These are phyloP conservation scores for Paraurostyla sp. DNA, from an alignment of 73 alveolate species.

Conservation along the genomic window DNA sequence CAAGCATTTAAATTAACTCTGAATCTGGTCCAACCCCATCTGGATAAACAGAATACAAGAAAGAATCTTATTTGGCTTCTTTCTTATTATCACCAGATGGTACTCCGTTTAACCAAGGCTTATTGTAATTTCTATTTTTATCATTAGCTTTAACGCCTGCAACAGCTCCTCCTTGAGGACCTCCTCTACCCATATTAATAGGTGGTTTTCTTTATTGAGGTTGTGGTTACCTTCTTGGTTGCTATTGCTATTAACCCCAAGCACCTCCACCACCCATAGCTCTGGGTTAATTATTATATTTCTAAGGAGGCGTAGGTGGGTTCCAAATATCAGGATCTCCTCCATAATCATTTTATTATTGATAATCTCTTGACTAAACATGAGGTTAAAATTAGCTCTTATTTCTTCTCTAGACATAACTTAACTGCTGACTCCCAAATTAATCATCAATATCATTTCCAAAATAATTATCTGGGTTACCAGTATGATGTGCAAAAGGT, in stretches of 20 bases:
- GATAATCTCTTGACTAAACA: slow-evolving; percentile 5
- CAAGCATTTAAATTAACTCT: slow-evolving; percentile 89
- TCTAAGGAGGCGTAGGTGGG: slow-evolving; percentile 71
- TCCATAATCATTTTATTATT: neutral
- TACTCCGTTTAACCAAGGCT: slow-evolving; percentile 74
- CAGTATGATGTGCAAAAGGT: slow-evolving; percentile 62
- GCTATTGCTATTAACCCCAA: slow-evolving; percentile 60
- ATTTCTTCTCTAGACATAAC: slow-evolving; percentile 57
- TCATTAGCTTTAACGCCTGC: slow-evolving; percentile 65
- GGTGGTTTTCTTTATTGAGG: slow-evolving; percentile 64
- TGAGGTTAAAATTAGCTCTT: slow-evolving; percentile 3
- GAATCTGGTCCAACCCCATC: slow-evolving; percentile 96
- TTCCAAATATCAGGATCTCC: slow-evolving; percentile 68
- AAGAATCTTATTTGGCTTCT: slow-evolving; percentile 71
- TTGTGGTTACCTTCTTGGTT: slow-evolving; percentile 58
- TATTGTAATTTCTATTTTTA: slow-evolving; percentile 72
- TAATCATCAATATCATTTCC: slow-evolving; percentile 60
- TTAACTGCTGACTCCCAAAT: neutral
- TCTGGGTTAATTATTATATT: neutral
- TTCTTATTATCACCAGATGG: slow-evolving; percentile 67
- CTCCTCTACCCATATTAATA: neutral
- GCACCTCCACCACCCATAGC: slow-evolving; percentile 32
- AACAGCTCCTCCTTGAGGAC: slow-evolving; percentile 78
- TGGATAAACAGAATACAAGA: slow-evolving; percentile 85
- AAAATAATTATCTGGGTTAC: slow-evolving; percentile 65